Base-by-base conservation (phyloP, 176 grass and related monocot species). In the Oryza nivara region DNA sequence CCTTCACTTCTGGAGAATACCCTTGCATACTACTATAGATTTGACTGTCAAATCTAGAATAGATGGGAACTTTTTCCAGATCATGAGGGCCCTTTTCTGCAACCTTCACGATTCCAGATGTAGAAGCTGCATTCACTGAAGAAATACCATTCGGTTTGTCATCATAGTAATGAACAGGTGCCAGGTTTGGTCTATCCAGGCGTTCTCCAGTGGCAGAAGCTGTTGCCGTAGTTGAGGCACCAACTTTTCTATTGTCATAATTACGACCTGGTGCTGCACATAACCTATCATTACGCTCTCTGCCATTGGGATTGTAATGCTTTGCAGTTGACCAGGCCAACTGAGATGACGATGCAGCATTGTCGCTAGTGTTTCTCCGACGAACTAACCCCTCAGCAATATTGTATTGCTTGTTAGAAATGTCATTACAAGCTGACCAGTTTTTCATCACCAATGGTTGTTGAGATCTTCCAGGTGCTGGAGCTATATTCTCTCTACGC, bases 391-490 rank as follows among this genome's bases (percentile, higher is more conserved):
- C 82, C 45, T 89, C 87, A 48, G 80, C 74, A 70, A 78, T 67
- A 74, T 91, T 91, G 68, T 86, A 77, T 30, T 92, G 85, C 28
- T 92, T 95, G 61, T 76, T 92, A 68, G 88, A 82, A 88, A 92
- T 81, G 14, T 94, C 95, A 93, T 97, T 97, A 82, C 86, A 94
- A 76, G 95, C 90, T 76, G 88, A 97, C 78, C 86, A 94, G 17
- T 94, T 94, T 78, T 97, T 97, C 89, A 92, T 86, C 65, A 94
- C 88, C 69, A 97, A 86, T 69, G 92, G 92, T 58, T 88, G 90
- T 67, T 92, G 92, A 36, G 90, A 64, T 87, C 92, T 97, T 91
- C 67, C 88, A 72, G 82, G 87, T 34, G 82, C 82, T 36, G 85
- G 85, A 43, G 85, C 80, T 56, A 91, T 65, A 81, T 91, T 97